Conservation (phyloP, 768 basidiomycete genomes). For the Pulveroboletus ravenelii region DNA sequence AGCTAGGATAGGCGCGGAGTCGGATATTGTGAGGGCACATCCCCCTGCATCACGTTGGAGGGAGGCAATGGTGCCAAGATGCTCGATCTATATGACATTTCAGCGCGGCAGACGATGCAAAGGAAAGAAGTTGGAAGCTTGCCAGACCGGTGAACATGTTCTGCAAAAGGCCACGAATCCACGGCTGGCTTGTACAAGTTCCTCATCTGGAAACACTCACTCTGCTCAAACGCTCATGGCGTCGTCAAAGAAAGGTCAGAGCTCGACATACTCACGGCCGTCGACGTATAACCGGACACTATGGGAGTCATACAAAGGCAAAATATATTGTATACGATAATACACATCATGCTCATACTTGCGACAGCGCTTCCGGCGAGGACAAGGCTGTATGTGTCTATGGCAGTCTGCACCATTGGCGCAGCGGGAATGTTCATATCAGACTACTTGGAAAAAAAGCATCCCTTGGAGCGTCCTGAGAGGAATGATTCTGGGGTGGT, state of each 20-base stretch:
- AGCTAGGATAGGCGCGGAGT: slow-evolving; percentile 66
- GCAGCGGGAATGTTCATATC: slow-evolving; percentile 45
- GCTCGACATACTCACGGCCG: not conserved
- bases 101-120: not conserved
- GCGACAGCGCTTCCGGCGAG: slow-evolving; percentile 47
- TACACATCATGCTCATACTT: slow-evolving; percentile 9
- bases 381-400: slow-evolving; percentile 48
- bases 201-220: not conserved
- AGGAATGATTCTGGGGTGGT: not conserved
- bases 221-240: slow-evolving; percentile 14
- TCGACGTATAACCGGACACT: slow-evolving; percentile 23
- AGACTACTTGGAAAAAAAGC: slow-evolving; percentile 45
- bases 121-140: slow-evolving; percentile 24
- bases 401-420: slow-evolving; percentile 45
- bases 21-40: slow-evolving; percentile 74
- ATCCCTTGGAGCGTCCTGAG: slow-evolving; percentile 19
- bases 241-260: slow-evolving; percentile 1
- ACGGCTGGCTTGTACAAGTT: not conserved
- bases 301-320: slow-evolving; percentile 45
- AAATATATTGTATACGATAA: slow-evolving; percentile 3
- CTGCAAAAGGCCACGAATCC: not conserved
- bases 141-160: slow-evolving; percentile 80
- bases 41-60: slow-evolving; percentile 67
- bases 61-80: slow-evolving; percentile 68
- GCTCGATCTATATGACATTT: slow-evolving; percentile 67